Base-by-base conservation (phyloP, 139 green algal species). In the Edaphochlamys debaryana region DNA sequence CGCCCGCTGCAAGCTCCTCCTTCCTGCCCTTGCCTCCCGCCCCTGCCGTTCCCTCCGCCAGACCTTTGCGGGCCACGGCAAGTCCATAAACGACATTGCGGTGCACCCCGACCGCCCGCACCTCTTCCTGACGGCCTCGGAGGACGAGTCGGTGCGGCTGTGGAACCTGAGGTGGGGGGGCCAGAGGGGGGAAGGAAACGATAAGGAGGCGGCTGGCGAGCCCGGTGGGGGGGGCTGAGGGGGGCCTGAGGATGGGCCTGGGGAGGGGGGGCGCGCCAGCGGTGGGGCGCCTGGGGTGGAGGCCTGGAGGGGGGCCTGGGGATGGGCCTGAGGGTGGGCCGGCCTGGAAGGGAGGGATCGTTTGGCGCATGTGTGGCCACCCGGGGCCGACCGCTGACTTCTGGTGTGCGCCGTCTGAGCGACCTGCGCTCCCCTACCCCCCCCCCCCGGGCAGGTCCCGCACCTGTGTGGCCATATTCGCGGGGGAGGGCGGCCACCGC, bases 11-110 rank as follows among this genome's bases (percentile, higher is more conserved):
- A n/a, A n/a, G n/a, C n/a, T n/a, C n/a, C n/a, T n/a, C n/a, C n/a
- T n/a, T n/a, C n/a, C n/a, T n/a, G 23, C 54, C 54, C 19, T 63
- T 54, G 11, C 13, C 45, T 13, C 45, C 45, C 45, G 56, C 56
- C 6, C 56, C 22, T 6, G 25, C 56, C 56, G 56, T 25, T 29
- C 56, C 22, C 23, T 6, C 45, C 30, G 45, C 30, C 88, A 94
- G 89, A 89, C 86, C 17, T 73, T 93, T 15, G 79, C 82, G 66
- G 94, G 92, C 8, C 94, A 97, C 86, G 94, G 94, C 60, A 86
- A 93, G 45, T 63, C 81, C 48, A 91, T 97, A 72, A 95, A 97
- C 68, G 94, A 97, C 88, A 89, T 97, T 7, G 75, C 84, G 0
- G 90, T 97, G 66, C 89, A 95, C 68, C 92, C 93, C 1, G 67